Evolutionary conservation across 179 eudicot genomes (phyloP).

Genomic region (Vitellaria paradoxa): DNA sequence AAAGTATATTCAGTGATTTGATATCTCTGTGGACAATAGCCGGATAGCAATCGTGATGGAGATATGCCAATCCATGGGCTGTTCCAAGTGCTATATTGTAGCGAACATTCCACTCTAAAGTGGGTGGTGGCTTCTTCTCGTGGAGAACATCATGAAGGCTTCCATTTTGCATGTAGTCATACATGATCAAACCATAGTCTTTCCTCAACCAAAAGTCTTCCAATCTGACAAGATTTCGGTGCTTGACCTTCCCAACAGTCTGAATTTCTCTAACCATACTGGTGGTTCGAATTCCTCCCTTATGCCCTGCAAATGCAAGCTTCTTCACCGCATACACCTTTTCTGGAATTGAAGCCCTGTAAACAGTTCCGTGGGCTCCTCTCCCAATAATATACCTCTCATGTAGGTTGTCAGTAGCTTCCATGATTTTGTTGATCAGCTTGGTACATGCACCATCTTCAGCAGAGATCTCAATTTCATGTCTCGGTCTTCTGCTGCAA

Average conservation of each 20-base stretch:
- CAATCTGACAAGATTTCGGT: constrained; percentile 64
- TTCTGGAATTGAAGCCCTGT: constrained; percentile 53
- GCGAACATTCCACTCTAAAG: constrained; percentile 59
- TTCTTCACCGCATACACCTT: constrained; percentile 73
- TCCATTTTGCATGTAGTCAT: constrained; percentile 72
- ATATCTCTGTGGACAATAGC: constrained; percentile 79
- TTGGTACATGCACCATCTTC: constrained; percentile 39
- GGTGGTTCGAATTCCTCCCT: constrained; percentile 23
- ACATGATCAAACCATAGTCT: constrained; percentile 63
- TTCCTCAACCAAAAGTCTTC: constrained; percentile 58
- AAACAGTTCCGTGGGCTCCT: constrained; percentile 89
- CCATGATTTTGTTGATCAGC: constrained; percentile 48
- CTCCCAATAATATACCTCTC: constrained; percentile 65
- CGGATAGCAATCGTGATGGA: constrained; percentile 82
- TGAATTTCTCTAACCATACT: constrained; percentile 74
- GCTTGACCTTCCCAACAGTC: constrained; percentile 72
- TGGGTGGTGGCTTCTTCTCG: constrained; percentile 27
- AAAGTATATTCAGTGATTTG: constrained; percentile 75
- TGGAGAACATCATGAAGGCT: constrained; percentile 77
- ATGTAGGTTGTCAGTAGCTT: constrained; percentile 61
- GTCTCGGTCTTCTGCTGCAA: constrained; percentile 17
- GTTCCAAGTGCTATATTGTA: constrained; percentile 73
- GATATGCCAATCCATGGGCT: constrained; percentile 76
- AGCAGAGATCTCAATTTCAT: constrained; percentile 31
- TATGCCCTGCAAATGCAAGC: constrained; percentile 43